Base-by-base conservation (phyloP, 2,329 filamentous ascomycete species). In the Hymenoscyphus albidus region DNA sequence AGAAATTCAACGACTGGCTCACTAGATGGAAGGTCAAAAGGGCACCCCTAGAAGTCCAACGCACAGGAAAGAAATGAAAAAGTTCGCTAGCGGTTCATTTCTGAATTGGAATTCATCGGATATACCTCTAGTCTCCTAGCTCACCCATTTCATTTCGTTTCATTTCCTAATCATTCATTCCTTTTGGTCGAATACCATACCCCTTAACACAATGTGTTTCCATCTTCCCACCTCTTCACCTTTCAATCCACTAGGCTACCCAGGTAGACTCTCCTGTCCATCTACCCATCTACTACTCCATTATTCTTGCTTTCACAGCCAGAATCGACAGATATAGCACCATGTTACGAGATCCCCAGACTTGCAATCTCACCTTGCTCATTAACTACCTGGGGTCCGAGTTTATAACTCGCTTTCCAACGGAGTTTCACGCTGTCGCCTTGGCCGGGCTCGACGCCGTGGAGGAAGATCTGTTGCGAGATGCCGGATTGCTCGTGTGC, bases 361-460 rank as follows among this genome's bases (percentile, higher is more conserved):
- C 91, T 87, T 12, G 90, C 81, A 70, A 98, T 88, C 79, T 94
- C 91, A 5, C 94, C 94, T 80, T 89, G 92, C 78, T 97, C 92
- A 65, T 89, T 88, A 75, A 86, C 88, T 75, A 86, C 88, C 73
- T 88, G 85, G 2, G 78, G 82, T 2, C 85, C 89, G 13, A 95
- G 76, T 72, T 85, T 86, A 78, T 97, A 98, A 5, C 89, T 86
- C 32, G 91, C 87, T 72, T 92, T 91, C 91, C 93, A 99, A 68
- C 95, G 83, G 78, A 99, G 85, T 79, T 96, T 96, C 66, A 96
- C 88, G n/a, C 82, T 84, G 64, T 86, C 87, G 1, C 95, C 95
- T 74, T 89, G 91, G 55, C 74, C 74, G 54, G 79, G 80, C 71
- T 92, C 87, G 1, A 92, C 88, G 1, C 92, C 88, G 70, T 92